These are phyloP conservation scores for Xylariaceae sp. DNA, from an alignment of 2,329 filamentous ascomycete genomes.

Conservation along the genomic window DNA sequence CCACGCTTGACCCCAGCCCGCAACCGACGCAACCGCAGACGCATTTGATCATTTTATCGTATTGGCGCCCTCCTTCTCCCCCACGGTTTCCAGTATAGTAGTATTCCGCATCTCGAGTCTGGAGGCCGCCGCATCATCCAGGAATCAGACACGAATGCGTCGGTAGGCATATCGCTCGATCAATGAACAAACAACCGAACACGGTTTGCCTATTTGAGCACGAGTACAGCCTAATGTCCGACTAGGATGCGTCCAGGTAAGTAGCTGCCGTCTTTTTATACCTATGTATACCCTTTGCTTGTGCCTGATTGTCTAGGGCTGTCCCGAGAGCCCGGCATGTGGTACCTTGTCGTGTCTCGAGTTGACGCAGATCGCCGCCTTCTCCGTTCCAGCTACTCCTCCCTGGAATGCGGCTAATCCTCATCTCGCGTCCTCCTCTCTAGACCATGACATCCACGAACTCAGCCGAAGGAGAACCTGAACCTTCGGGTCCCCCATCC, in stretches of 20 bases:
- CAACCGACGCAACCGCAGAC: not conserved
- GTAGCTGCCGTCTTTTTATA: not conserved
- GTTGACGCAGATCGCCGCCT: slow-evolving; percentile 13
- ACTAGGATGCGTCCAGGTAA: slow-evolving; percentile 20
- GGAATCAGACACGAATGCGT: not conserved
- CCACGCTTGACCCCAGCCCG: not conserved
- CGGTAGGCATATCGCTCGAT: not conserved
- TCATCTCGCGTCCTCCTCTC: slow-evolving; percentile 12
- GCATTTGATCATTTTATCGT: not conserved
- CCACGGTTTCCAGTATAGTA: not conserved
- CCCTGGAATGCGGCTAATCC: slow-evolving; percentile 23
- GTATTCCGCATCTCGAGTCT: not conserved
- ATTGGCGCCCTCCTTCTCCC: not conserved
- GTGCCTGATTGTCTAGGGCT: not conserved
- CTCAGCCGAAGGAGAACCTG: slow-evolving; percentile 28
- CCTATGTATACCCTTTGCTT: not conserved
- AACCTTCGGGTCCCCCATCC: slow-evolving; percentile 27
- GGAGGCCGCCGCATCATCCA: not conserved
- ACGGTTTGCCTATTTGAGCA: not conserved
- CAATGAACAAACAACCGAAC: not conserved
- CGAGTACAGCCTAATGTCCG: slow-evolving; percentile 1
- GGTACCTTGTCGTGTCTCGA: slow-evolving; percentile 2
- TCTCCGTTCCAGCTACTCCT: slow-evolving; percentile 1
- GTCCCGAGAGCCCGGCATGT: not conserved
- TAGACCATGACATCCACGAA: slow-evolving; percentile 32